Evolutionary conservation across 2,329 filamentous ascomycete species (phyloP), one percentile per base, ranked within the genome.

Genomic region (Rhinocladiella similis): DNA sequence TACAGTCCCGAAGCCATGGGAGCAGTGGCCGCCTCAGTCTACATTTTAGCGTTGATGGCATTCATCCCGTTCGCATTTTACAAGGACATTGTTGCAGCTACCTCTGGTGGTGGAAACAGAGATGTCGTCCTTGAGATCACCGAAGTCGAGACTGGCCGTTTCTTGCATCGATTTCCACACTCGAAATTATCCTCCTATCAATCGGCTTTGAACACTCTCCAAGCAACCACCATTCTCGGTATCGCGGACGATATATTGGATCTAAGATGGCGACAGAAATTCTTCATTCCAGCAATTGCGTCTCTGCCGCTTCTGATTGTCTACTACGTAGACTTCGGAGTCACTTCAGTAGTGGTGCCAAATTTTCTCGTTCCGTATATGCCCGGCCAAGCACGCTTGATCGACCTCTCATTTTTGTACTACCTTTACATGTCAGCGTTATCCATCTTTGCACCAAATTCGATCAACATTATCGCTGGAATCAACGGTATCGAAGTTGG

Each of bases 391-490:
- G 92, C 92, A 29, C 84, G 90, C 65, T 83, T 97, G 47, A 81
- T 97, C 70, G 86, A 97, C 71, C 83, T 97, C 6, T 88, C 88
- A 29, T 74, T 83, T 70, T 77, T 90, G 54, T 99, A 99, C 82
- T 99, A 99, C 76, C 77, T 87, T 68, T 99, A 97, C 80, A 99
- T 99, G 94, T 90, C 91, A 50, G 88, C 89, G 54, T 83, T 99
- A 65, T 90, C 93, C 70, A 99, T 99, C 73, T 99, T 99, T 78
- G 96, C 91, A 65, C 92, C 94, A 5, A 97, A 99, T 77, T 91
- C 91, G 73, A 99, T 99, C 83, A 99, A 99, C 79, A 99, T 99
- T 76, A 80, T 99, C n/a, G 94, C 94, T 0, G 94, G 94, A n/a
- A 90, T 99, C 74, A 99, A 99, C 73, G 94, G 94, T 53, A 94